A percentile compares a stretch with the other conserved stretches of the same genome.
phyloP scores from a whole-genome alignment of 305 asterid species.

The Euphrasia arctica region DNA sequence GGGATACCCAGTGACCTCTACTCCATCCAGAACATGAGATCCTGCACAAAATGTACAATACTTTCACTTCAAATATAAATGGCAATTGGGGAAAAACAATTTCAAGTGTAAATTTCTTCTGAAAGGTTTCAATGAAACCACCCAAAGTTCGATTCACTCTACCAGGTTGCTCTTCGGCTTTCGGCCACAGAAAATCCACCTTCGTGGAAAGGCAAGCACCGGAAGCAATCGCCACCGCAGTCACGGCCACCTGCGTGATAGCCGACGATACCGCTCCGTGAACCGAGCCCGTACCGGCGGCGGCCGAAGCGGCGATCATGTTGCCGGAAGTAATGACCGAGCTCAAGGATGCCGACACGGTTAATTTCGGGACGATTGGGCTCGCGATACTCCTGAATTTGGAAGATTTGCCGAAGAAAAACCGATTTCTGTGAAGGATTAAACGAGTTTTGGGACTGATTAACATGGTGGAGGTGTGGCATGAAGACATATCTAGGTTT shows the following conservation, averaged over 20 bases:
- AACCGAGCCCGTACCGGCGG: constrained; percentile 58
- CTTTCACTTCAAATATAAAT: constrained; percentile 23
- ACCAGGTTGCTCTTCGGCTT: constrained; percentile 81
- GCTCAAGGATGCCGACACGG: constrained; percentile 56
- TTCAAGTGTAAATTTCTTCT: constrained; percentile 5
- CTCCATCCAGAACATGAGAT: constrained; percentile 77
- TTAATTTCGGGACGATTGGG: constrained; percentile 43
- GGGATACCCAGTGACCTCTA: constrained; percentile 86
- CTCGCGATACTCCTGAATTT: constrained; percentile 46
- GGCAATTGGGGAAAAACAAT: constrained; percentile 11
- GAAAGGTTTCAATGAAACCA: neutral
- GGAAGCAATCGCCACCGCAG: constrained; percentile 94
- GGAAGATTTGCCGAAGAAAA: constrained; percentile 31
- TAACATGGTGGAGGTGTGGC: constrained; percentile 46
- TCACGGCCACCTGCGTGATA: constrained; percentile 85
- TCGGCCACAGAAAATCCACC: constrained; percentile 96
- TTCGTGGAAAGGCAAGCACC: constrained; percentile 98
- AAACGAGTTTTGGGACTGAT: constrained; percentile 36
- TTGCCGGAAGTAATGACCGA: constrained; percentile 66
- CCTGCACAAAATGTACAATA: constrained; percentile 51
- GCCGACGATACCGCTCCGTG: constrained; percentile 95
- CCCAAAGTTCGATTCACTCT: neutral
- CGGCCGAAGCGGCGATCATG: constrained; percentile 67
- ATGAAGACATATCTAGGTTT: constrained; percentile 39
- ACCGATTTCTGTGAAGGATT: constrained; percentile 37